Evolutionary conservation across 305 asterid species (phyloP).

Genomic region (Euphrasia arctica): DNA sequence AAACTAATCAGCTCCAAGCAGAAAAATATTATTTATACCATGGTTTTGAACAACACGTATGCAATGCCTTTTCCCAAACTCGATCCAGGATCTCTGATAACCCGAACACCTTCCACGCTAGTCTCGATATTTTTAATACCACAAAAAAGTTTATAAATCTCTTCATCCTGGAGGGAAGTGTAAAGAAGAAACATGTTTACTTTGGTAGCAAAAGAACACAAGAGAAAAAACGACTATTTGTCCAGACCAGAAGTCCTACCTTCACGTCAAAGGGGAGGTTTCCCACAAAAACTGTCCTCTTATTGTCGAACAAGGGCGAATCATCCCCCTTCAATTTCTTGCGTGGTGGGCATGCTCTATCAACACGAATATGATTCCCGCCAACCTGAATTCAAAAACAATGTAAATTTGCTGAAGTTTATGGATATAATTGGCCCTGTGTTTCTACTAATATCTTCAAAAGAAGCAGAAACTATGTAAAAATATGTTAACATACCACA

Average conservation of each 20-base stretch:
- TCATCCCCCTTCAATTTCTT: slow-evolving; percentile 83
- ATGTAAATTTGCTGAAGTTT: not conserved
- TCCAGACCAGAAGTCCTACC: slow-evolving; percentile 35
- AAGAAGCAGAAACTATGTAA: slow-evolving; percentile 4
- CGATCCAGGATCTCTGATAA: slow-evolving; percentile 83
- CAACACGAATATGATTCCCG: slow-evolving; percentile 93
- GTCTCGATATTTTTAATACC: slow-evolving; percentile 64
- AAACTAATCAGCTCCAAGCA: no score
- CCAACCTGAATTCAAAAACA: slow-evolving; percentile 52
- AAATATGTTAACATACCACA: slow-evolving; percentile 47
- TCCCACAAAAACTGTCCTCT: slow-evolving; percentile 84
- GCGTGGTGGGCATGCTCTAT: slow-evolving; percentile 97
- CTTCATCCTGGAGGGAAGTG: slow-evolving; percentile 65
- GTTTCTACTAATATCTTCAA: not conserved
- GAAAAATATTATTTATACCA: slow-evolving; percentile 43
- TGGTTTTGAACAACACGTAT: slow-evolving; percentile 79
- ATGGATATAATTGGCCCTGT: not conserved
- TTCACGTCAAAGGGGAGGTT: slow-evolving; percentile 96
- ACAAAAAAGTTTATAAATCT: slow-evolving; percentile 67
- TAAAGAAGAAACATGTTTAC: slow-evolving; percentile 24
- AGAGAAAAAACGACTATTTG: not conserved
- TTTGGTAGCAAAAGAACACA: slow-evolving; percentile 19
- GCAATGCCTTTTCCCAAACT: slow-evolving; percentile 96
- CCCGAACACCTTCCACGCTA: slow-evolving; percentile 81
- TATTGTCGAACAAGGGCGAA: slow-evolving; percentile 62